Percentiles rank a stretch among this genome's conserved stretches.
Conservation (phyloP, 139 green algal species). For the Chloropicon primus region DNA sequence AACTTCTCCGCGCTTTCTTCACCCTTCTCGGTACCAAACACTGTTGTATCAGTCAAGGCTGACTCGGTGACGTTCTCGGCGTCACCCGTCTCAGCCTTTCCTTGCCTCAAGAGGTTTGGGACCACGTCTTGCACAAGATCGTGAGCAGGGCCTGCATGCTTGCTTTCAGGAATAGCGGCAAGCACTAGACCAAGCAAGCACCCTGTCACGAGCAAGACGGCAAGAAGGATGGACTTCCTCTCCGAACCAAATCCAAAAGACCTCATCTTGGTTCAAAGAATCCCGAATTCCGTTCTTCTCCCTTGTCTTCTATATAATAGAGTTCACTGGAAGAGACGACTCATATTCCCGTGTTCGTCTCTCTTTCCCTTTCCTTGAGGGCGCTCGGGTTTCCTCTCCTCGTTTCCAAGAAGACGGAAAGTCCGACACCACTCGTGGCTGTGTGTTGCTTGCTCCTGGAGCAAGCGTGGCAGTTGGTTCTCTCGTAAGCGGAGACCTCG, state of each 20-base stretch:
- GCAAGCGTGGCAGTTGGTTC: not conserved
- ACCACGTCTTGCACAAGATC: not conserved
- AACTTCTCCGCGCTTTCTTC: not conserved
- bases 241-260: not conserved
- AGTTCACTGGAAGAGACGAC: not conserved
- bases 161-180: not conserved
- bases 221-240: not conserved
- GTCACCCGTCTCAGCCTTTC: not conserved
- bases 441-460: not conserved
- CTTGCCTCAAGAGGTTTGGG: not conserved
- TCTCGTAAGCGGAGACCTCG: too few relatives aligned
- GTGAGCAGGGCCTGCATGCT: too few relatives aligned
- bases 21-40: not conserved
- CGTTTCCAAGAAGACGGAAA: too few relatives aligned
- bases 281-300: not conserved
- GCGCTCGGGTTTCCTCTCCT: not conserved
- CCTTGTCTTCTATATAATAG: not conserved
- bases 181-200: not conserved
- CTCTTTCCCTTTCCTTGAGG: not conserved
- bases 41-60: too few relatives aligned
- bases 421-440: not conserved
- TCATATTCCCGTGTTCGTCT: not conserved
- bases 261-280: not conserved
- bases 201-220: not conserved
- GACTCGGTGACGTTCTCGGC: not conserved